phyloP scores from a whole-genome alignment of 306 rosid genomes.

The Sphenostylis stenocarpa region DNA sequence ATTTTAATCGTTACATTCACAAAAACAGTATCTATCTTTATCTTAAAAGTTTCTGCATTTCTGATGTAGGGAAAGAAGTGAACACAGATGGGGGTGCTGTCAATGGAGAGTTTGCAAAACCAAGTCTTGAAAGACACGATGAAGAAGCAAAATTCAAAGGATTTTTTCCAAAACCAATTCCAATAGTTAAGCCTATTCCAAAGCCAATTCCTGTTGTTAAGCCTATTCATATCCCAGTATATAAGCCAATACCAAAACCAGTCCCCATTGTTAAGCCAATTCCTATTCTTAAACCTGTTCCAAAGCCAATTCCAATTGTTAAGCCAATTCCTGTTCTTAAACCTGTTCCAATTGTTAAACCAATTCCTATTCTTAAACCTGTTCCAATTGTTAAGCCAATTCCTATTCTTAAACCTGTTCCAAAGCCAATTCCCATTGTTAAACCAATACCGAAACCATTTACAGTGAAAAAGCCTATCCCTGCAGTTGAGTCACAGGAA shows the following conservation, averaged over 20 bases:
- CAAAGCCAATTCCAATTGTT: slow-evolving; percentile 24
- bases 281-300: background rate
- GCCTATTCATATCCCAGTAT: background rate
- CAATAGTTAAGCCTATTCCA: background rate
- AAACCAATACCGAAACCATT: slow-evolving; percentile 26
- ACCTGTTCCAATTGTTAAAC: slow-evolving; percentile 26
- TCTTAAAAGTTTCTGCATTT: background rate
- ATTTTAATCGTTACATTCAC: too few species aligned
- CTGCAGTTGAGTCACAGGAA: background rate
- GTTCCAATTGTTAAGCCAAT: background rate
- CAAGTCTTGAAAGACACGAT: background rate
- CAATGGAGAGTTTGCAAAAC: background rate
- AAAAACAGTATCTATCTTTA: too few species aligned
- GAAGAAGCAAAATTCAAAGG: slow-evolving; percentile 45
- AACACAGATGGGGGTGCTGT: background rate
- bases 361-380: slow-evolving; percentile 2
- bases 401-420: background rate
- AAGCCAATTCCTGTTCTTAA: slow-evolving; percentile 34
- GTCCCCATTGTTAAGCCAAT: background rate
- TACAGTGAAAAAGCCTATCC: background rate
- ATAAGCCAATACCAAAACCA: background rate
- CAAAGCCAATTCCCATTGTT: slow-evolving; percentile 24
- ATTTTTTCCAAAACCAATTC: slow-evolving; percentile 2
- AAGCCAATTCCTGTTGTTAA: slow-evolving; percentile 14
- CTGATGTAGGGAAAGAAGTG: background rate